Evolutionary conservation across 2,329 filamentous ascomycete genomes (phyloP), one percentile per base, ranked within the genome.

Genomic region (Ophiosphaerella narmari): DNA sequence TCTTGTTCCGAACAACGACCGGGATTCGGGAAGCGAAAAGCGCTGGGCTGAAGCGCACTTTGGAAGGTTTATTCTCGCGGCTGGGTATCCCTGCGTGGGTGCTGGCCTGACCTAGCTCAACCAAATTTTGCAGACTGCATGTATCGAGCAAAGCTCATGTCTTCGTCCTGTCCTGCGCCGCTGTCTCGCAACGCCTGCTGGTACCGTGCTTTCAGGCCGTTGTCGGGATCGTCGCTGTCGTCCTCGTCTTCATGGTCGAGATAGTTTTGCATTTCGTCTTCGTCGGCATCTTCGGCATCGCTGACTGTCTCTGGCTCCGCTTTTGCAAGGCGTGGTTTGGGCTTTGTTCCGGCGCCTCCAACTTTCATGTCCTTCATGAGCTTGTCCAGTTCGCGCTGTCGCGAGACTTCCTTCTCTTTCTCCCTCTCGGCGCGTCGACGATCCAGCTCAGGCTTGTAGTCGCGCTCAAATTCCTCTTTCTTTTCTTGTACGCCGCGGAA

Each of bases 321-420:
- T 52, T 74, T 75, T 36, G 48, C 53, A 33, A 72, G 71, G 14
- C 63, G 63, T 42, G 71, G 71, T 34, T 71, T 74, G 18, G 56
- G 56, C 39, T 70, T 68, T 32, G 63, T 65, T 33, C 59, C 55
- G 13, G 66, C 56, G 9, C 65, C 68, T 4, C 67, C 65, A 39
- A 90, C 82, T 45, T 81, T 80, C 90, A 99, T 96, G 62, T 94
- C 93, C 70, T 88, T 88, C 91, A 99, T 96, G 79, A 99, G 85
- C 77, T 90, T 91, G 53, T 89, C 90, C 24, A 99, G 77, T 72
- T 99, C 92, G 66, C 87, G 84, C 65, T 96, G 87, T 39, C 91
- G 82, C 24, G 84, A 77, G 50, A 82, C 82, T 53, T 84, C 81
- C 78, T 92, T 93, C 60, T 86, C 82, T 54, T 88, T 83, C 53